Base-by-base conservation (phyloP, 2,329 filamentous ascomycete species). In the Aspergillus sp. region DNA sequence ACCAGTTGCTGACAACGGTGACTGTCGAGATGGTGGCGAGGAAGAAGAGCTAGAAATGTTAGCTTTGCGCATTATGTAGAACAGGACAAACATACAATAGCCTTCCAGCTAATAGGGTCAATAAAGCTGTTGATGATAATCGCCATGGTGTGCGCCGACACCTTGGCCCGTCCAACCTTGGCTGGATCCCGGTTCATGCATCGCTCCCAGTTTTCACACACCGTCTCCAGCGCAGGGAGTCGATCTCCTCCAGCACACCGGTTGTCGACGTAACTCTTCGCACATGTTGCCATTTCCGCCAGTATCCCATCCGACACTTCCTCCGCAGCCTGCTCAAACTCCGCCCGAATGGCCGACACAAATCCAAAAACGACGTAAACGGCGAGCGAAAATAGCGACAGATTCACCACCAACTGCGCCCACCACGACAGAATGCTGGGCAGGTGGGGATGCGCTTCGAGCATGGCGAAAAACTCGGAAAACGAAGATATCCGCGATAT, bases 121-220 rank as follows among this genome's bases (percentile, higher is more conserved):
- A 95, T 84, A 64, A 97, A 96, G 58, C 86, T 85, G 63, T 97
- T 96, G 66, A 97, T 85, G 33, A 98, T 95, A 60, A 89, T 82
- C 1, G 91, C 91, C 61, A 96, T 86, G 27, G 90, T 93, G 59
- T 88, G 85, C 5, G 89, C 90, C 12, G 86, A 88, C 33, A 95
- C 82, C 57, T 84, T 85, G 34, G 91, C 85, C 32, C 85, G 77
- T 53, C 88, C 90, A 44, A 95, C 82, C 44, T 82, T 81, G 36
- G 83, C 76, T 0, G 90, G 84, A 58, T 96, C 88, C 52, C 85
- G 81, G 52, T 84, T 82, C 88, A 95, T 95, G 68, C 93, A 97
- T 29, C 81, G 74, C 51, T 85, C 82, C 91, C 91, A 97, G 49
- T 84, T 79, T 30, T 82, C 78, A 64, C 93, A 98, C 4, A 85